These are phyloP conservation scores for Orbilia blumenaviensis DNA, from an alignment of 2,329 filamentous ascomycete species.

Conservation along the genomic window DNA sequence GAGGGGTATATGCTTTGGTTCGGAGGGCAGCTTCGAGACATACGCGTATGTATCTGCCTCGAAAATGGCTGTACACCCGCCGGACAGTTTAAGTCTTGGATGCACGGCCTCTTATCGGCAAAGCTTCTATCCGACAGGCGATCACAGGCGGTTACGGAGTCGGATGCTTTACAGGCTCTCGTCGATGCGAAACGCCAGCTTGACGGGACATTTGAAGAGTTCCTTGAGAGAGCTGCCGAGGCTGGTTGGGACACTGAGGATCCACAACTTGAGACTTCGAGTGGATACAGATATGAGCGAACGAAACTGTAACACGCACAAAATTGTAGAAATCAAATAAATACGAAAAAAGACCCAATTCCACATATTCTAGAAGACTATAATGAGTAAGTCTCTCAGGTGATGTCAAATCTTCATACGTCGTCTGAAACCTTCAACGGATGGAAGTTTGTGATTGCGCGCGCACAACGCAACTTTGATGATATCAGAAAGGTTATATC, in stretches of 20 bases:
- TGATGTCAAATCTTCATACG: neutral
- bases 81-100: slow-evolving; percentile 71
- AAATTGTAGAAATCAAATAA: neutral
- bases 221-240: slow-evolving; percentile 62
- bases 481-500: slow-evolving; percentile 5
- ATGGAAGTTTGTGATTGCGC: neutral
- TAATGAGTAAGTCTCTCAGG: slow-evolving; percentile 5
- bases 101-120: slow-evolving; percentile 68
- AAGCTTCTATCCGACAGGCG: slow-evolving; percentile 56
- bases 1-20: slow-evolving; percentile 72
- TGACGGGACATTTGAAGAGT: slow-evolving; percentile 63
- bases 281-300: slow-evolving; percentile 63
- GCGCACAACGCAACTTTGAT: slow-evolving; percentile 38
- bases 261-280: slow-evolving; percentile 73
- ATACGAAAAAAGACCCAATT: neutral
- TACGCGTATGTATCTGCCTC: slow-evolving; percentile 68
- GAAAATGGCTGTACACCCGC: slow-evolving; percentile 67
- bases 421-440: neutral
- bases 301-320: slow-evolving; percentile 59
- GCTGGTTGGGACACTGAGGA: slow-evolving; percentile 74
- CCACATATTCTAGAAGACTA: neutral
- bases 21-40: slow-evolving; percentile 59
- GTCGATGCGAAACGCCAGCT: slow-evolving; percentile 61
- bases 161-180: slow-evolving; percentile 63
- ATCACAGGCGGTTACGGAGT: slow-evolving; percentile 61